Evolutionary conservation across 2,329 filamentous ascomycete species (phyloP).

Genomic region (Ascomycota sp.): DNA sequence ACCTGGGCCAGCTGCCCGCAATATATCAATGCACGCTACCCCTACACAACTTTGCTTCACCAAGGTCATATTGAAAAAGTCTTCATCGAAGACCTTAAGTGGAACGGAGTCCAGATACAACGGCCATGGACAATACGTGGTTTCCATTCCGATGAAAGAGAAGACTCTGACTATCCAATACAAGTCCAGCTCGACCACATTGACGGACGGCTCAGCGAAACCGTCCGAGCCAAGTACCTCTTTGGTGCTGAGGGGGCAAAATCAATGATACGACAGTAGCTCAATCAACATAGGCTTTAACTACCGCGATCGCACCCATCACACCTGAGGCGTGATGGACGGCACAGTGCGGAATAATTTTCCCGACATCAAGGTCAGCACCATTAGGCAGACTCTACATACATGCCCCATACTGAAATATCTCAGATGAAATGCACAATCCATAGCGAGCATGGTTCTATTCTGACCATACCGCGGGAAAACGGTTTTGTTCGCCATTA

Average conservation of each 20-base stretch:
- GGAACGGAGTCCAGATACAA: conserved; percentile 39
- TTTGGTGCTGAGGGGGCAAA: conserved; percentile 53
- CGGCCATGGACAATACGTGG: conserved; percentile 43
- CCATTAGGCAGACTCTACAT: too few relatives aligned
- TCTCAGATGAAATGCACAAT: conserved; percentile 52
- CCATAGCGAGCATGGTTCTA: conserved; percentile 51
- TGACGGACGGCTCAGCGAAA: conserved; percentile 51
- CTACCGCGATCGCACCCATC: conserved; percentile 46
- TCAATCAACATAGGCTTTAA: conserved; percentile 54
- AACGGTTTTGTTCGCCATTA: conserved; percentile 48
- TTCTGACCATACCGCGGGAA: conserved; percentile 63
- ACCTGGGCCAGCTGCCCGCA: conserved; percentile 76
- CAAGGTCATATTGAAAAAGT: conserved; percentile 53
- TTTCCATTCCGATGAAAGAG: conserved; percentile 36
- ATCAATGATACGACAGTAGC: conserved; percentile 41
- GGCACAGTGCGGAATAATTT: conserved; percentile 54
- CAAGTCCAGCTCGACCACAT: conserved; percentile 59
- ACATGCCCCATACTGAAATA: too few relatives aligned
- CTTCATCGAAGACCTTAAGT: conserved; percentile 44
- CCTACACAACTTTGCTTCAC: conserved; percentile 50
- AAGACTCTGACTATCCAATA: conserved; percentile 50
- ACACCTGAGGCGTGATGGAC: conserved; percentile 63
- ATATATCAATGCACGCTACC: conserved; percentile 56
- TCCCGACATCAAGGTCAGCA: conserved; percentile 48
- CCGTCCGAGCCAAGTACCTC: conserved; percentile 45